phyloP scores from a whole-genome alignment of 768 basidiomycete genomes.

The Clitopilus hobsonii region DNA sequence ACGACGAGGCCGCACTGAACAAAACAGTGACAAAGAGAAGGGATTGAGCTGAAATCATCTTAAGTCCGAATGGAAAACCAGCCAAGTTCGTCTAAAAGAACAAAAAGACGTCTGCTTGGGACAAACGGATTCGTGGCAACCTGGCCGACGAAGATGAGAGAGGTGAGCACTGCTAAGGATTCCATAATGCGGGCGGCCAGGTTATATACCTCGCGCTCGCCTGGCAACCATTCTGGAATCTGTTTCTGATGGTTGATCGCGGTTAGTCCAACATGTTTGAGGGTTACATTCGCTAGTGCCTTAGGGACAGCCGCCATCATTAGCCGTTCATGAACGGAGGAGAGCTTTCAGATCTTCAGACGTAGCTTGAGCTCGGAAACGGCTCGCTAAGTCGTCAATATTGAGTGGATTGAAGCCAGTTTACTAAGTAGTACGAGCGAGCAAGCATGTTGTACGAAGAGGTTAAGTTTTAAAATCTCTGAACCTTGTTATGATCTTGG shows the following conservation, averaged over 20 bases:
- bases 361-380: background rate
- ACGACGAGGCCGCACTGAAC: constrained; percentile 29
- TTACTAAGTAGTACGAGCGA: too few relatives aligned
- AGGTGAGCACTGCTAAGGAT: constrained; percentile 41
- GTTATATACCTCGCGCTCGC: constrained; percentile 23
- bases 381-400: too few relatives aligned
- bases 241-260: background rate
- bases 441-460: too few relatives aligned
- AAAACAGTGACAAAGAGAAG: constrained; percentile 33
- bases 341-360: too few relatives aligned
- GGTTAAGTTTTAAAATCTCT: too few relatives aligned
- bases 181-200: constrained; percentile 9
- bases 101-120: constrained; percentile 34
- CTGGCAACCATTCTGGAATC: background rate
- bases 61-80: constrained; percentile 26
- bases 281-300: background rate
- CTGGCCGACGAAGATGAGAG: constrained; percentile 37
- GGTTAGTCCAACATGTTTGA: background rate
- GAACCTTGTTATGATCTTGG: background rate
- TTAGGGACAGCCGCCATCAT: background rate
- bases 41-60: constrained; percentile 36
- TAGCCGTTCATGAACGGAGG: background rate
- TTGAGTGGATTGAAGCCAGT: too few relatives aligned
- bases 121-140: constrained; percentile 40
- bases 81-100: constrained; percentile 14